Evolutionary conservation across 108 stramenopile genomes (phyloP).

Genomic region (Nannochloropsis gaditana): DNA sequence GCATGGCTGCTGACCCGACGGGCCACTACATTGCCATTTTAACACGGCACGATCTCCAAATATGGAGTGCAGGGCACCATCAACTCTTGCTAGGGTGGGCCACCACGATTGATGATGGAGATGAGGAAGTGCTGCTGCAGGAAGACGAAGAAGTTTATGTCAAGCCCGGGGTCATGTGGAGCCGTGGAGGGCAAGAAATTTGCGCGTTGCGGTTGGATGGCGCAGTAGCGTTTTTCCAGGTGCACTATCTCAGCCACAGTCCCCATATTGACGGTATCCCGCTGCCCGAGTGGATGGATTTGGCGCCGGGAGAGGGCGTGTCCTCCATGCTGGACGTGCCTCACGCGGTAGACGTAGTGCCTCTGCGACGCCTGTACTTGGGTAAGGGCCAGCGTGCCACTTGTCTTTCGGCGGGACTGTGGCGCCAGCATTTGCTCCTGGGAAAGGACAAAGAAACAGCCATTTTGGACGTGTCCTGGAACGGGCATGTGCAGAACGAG

Average conservation of each 20-base stretch:
- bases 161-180: not conserved
- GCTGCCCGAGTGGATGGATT: not conserved
- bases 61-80: not conserved
- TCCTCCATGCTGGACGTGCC: not conserved
- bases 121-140: not conserved
- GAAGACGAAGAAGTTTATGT: conserved; percentile 15
- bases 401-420: not conserved
- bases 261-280: not conserved
- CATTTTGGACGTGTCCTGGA: conserved; percentile 8
- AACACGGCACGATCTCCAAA: conserved; percentile 16
- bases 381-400: not conserved
- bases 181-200: not conserved
- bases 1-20: not conserved
- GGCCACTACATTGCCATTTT: not conserved
- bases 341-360: not conserved
- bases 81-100: conserved; percentile 7
- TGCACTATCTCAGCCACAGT: not conserved
- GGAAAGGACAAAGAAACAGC: not conserved
- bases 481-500: not conserved
- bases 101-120: not conserved
- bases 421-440: not conserved
- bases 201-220: conserved; percentile 5
- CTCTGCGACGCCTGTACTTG: not conserved
- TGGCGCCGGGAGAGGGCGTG: conserved; percentile 14
- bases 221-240: not conserved